Evolutionary conservation across 768 basidiomycete species (phyloP), one percentile per base, ranked within the genome.

Genomic region (Amanita polypyramis): DNA sequence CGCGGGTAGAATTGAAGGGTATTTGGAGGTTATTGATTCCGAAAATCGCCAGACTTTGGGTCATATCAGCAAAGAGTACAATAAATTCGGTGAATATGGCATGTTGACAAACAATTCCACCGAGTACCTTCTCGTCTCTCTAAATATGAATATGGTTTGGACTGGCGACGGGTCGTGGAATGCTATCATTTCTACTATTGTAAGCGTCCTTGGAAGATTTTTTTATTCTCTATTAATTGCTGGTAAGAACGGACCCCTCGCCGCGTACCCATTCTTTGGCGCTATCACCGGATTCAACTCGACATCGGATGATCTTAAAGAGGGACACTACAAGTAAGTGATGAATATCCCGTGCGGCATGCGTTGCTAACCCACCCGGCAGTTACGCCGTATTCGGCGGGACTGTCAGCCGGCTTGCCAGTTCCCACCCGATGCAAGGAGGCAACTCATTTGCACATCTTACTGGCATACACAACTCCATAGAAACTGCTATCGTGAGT

Each of bases 401-500:
- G 17, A 43, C 40, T 25, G 21, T 33, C 21, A 40, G 35, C 15
- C 29, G 32, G 11, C 17, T 40, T 11, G 17, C 48, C 27, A 5
- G 32, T 27, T 14, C 29, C 17, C 3, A n/a, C 7, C 40, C 48
- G 19, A 30, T 20, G 1, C 1, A 30, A 27, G 48, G 48, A 8
- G 30, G 41, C 17, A 49, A 49, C 32, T 42, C 48, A 9, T 49
- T 49, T 32, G 33, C 48, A 10, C 25, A 42, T 21, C 12, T 19
- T 25, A 49, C 48, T 14, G 40, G 42, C 14, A 19, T 17, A 27
- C 40, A 5, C 3, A 35, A 6, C 27, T 14, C 23, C 8, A 34
- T 49, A 21, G 48, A 49, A 36, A 43, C 29, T 25, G 40, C 48
- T 8, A 43, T 49, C 32, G 48, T 49, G 19, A 36, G 48, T 27